Evolutionary conservation across 306 rosid genomes (phyloP).

Genomic region (Trichosanthes truncata): DNA sequence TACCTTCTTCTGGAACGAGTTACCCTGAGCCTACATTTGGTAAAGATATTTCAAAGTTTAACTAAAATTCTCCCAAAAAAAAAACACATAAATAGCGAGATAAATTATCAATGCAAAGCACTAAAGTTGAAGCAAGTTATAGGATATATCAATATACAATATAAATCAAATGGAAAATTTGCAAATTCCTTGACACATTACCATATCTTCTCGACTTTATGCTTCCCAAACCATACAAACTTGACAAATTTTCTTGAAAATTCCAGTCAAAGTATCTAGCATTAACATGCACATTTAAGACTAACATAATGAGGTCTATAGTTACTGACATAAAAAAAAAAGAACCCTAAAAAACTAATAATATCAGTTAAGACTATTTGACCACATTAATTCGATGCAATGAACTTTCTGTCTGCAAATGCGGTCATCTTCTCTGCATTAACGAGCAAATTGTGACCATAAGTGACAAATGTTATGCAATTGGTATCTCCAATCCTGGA

Average conservation of each 20-base stretch:
- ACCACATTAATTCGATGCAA: background rate
- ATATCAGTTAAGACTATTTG: background rate
- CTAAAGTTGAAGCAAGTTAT: background rate
- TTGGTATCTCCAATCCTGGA: background rate
- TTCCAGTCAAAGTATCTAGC: background rate
- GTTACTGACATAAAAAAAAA: background rate
- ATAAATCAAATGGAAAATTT: background rate
- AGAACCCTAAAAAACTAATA: background rate
- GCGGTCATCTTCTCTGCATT: background rate
- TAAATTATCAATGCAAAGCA: background rate
- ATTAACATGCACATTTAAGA: background rate
- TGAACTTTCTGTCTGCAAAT: no score
- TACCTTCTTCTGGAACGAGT: conserved; percentile 85
- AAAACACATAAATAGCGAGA: background rate
- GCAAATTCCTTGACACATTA: background rate
- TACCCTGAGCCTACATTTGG: conserved; percentile 67
- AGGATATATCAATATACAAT: background rate
- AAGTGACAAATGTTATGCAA: background rate
- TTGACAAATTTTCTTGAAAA: background rate
- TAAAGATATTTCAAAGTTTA: background rate
- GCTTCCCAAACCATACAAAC: background rate
- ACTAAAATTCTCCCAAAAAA: background rate
- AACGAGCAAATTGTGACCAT: background rate
- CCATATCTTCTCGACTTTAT: background rate
- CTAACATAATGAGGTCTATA: background rate